Conservation (phyloP, 805 yeast genomes). For the Starmerella stellata region DNA sequence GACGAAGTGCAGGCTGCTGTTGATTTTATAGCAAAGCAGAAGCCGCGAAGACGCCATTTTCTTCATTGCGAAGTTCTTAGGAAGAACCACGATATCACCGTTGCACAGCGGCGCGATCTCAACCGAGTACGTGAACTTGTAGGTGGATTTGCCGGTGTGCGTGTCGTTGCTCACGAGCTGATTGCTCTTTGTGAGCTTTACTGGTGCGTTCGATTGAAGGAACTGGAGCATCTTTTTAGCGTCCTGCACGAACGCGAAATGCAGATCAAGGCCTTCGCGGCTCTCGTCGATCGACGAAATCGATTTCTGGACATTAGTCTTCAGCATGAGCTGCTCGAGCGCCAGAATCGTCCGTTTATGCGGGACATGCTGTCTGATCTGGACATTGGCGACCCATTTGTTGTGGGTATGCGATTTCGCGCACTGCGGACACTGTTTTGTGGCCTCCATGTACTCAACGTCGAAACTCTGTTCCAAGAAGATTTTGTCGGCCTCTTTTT, state of each 20-base stretch:
- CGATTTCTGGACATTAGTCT: conserved; percentile 81
- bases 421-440: conserved; percentile 97
- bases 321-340: conserved; percentile 85
- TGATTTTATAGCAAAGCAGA: conserved; percentile 66
- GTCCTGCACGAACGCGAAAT: conserved; percentile 70
- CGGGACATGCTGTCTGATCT: conserved; percentile 89
- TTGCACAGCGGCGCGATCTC: conserved; percentile 94
- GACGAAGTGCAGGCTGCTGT: conserved; percentile 68
- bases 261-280: conserved; percentile 88
- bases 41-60: conserved; percentile 69
- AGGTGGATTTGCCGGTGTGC: conserved; percentile 72
- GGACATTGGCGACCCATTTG: conserved; percentile 97
- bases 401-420: conserved; percentile 91
- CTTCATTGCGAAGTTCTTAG: conserved; percentile 66
- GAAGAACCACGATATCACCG: conserved; percentile 85
- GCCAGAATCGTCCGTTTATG: conserved; percentile 94
- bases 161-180: conserved; percentile 84
- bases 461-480: conserved; percentile 87
- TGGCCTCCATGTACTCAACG: conserved; percentile 80
- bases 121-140: conserved; percentile 79
- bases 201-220: conserved; percentile 66
- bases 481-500: conserved; percentile 87
- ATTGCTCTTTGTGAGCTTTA: conserved; percentile 64
- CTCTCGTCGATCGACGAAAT: conserved; percentile 86
- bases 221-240: conserved; percentile 91